Evolutionary conservation across 2,329 filamentous ascomycete genomes (phyloP).

Genomic region (Colletotrichum cordylinicola): DNA sequence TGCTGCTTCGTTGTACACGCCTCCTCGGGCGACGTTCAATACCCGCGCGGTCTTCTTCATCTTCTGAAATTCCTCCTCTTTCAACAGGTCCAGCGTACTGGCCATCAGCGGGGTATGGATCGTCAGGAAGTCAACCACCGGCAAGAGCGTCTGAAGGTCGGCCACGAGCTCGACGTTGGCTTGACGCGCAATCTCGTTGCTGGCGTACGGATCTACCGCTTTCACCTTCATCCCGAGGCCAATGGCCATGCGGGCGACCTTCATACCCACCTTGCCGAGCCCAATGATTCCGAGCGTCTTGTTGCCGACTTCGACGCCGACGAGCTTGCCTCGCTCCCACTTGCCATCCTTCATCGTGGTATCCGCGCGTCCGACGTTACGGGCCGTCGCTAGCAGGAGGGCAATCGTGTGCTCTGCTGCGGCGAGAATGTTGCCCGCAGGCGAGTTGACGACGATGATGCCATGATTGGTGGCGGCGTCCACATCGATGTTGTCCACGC

Average conservation of each 20-base stretch:
- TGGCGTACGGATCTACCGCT: slow-evolving; percentile 81
- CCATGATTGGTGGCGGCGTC: slow-evolving; percentile 73
- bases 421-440: slow-evolving; percentile 80
- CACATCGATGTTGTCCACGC: slow-evolving; percentile 84
- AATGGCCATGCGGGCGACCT: slow-evolving; percentile 79
- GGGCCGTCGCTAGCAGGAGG: slow-evolving; percentile 74
- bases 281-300: slow-evolving; percentile 81
- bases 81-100: slow-evolving; percentile 77
- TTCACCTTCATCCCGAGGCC: slow-evolving; percentile 79
- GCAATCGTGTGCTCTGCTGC: slow-evolving; percentile 81
- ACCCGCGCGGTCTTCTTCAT: slow-evolving; percentile 80
- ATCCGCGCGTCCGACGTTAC: slow-evolving; percentile 75
- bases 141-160: slow-evolving; percentile 65
- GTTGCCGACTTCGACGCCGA: slow-evolving; percentile 79
- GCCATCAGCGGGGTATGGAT: slow-evolving; percentile 83
- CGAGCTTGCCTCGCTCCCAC: slow-evolving; percentile 78
- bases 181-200: slow-evolving; percentile 70
- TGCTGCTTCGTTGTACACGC: slow-evolving; percentile 79
- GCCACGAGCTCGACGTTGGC: slow-evolving; percentile 70
- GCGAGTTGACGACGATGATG: slow-evolving; percentile 82
- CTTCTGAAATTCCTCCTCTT: slow-evolving; percentile 65
- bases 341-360: slow-evolving; percentile 72
- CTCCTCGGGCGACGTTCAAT: slow-evolving; percentile 80
- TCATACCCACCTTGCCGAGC: slow-evolving; percentile 82
- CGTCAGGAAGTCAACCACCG: slow-evolving; percentile 76